Base-by-base conservation (phyloP, 2,329 filamentous ascomycete species). In the Arthrobotrys conoides region DNA sequence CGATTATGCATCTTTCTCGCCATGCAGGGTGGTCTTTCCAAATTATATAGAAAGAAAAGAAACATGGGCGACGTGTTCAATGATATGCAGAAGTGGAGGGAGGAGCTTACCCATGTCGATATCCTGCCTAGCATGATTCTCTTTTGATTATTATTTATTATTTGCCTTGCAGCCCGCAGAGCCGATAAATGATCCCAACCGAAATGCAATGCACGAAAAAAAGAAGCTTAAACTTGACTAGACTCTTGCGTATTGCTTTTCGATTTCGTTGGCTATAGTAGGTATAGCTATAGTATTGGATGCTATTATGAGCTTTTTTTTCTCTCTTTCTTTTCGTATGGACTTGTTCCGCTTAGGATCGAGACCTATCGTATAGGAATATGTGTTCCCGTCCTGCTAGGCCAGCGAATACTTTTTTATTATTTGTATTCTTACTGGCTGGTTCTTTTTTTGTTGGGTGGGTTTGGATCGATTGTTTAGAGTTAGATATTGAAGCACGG, bases 101-200 rank as follows among this genome's bases (percentile, higher is more conserved):
- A 38, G 30, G 53, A 14, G 16, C 67, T 77, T 77, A 77, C 72
- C 72, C 72, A 71, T 77, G 72, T 76, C 33, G 57, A 64, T 48
- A 51, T 76, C 55, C 53, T 63, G n/a, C 65, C 59, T 36, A 63
- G 66, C 61, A 77, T 68, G 66, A 77, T 71, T 75, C 24, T 51
- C 1, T 1, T 5, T 24, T 51, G 8, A n/a, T 38, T 38, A 41
- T 59, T 59, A 18, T 59, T 41, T 59, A n/a, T 59, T 59, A 18
- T 59, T 59, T 41, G 30, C 20, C 57, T 44, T 61, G 57, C 36
- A 61, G 33, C 20, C 18, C 53, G 18, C 48, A 24, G n/a, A n/a
- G 36, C 33, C 33, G 33, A 20, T 20, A 20, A 12, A 27, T 61
- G n/a, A 59, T 27, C 57, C 57, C 57, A 61, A 44, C 57, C 57